Conservation (phyloP, 106 monocot species). For the Dactylorhiza incarnata region DNA sequence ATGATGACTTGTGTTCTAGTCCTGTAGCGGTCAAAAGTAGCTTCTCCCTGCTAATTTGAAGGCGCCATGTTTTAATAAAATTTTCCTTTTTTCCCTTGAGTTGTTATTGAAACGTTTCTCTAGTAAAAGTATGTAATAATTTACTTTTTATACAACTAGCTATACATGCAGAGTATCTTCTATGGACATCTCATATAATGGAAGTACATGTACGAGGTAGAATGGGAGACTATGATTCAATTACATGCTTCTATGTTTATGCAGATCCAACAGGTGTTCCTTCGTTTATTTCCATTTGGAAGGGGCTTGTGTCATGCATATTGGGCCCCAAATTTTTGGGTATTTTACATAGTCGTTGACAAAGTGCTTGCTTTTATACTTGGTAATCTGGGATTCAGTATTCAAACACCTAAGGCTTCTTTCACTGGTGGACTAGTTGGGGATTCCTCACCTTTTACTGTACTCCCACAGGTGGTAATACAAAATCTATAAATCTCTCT, state of each 20-base stretch:
- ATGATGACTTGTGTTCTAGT: too few species aligned
- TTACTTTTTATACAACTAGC: background rate
- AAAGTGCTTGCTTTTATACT: conserved; percentile 57
- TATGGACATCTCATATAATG: background rate
- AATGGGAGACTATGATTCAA: conserved; percentile 6
- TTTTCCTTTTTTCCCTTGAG: background rate
- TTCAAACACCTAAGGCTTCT: conserved; percentile 57
- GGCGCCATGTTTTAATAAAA: too few species aligned
- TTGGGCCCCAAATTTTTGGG: conserved; percentile 99
- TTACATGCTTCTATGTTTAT: conserved; percentile 17
- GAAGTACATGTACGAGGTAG: background rate
- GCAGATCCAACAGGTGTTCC: conserved; percentile 83
- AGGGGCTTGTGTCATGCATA: conserved; percentile 95
- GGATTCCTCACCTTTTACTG: conserved; percentile 62
- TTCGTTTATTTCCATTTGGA: conserved; percentile 91
- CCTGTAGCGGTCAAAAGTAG: too few species aligned
- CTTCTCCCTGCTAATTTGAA: too few species aligned
- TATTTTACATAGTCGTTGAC: conserved; percentile 90
- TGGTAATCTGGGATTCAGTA: conserved; percentile 48
- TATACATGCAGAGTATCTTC: background rate
- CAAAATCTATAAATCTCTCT: background rate
- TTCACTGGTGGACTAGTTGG: conserved; percentile 95
- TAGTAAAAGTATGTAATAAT: background rate
- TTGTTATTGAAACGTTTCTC: background rate
- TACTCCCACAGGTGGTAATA: conserved; percentile 77